Percentiles rank a stretch among this genome's conserved stretches.
These are phyloP conservation scores for Ceratocystis variospora DNA, from an alignment of 2,329 filamentous ascomycete species.

Conservation along the genomic window DNA sequence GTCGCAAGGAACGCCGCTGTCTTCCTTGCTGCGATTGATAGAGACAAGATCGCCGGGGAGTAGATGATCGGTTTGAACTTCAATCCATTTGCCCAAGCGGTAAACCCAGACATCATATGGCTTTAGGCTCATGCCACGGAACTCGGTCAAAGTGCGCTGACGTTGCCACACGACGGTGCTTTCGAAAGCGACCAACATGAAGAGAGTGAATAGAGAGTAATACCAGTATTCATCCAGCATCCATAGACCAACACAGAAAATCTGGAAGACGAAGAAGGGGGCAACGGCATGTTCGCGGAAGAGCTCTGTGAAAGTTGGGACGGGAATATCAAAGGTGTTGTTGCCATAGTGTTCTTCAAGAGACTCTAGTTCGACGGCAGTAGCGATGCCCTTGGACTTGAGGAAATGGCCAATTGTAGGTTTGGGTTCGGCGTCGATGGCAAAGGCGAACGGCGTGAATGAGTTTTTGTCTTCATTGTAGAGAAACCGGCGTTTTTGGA, in stretches of 20 bases:
- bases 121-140: conserved; percentile 98
- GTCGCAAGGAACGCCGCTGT: conserved; percentile 91
- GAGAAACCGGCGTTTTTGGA: conserved; percentile 94
- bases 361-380: conserved; percentile 59
- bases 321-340: conserved; percentile 95
- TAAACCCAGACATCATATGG: conserved; percentile 91
- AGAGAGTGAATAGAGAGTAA: conserved; percentile 95
- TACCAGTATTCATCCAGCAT: conserved; percentile 99
- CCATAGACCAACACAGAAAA: conserved; percentile 97
- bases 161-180: conserved; percentile 99
- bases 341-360: conserved; percentile 86
- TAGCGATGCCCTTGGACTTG: conserved; percentile 58
- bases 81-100: conserved; percentile 73
- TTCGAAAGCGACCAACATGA: conserved; percentile 96
- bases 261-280: conserved; percentile 97
- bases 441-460: conserved; percentile 74
- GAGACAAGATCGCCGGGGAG: conserved; percentile 89
- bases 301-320: conserved; percentile 86
- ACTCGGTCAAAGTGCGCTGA: conserved; percentile 87
- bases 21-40: conserved; percentile 86
- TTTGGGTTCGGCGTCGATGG: conserved; percentile 74
- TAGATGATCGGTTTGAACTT: conserved; percentile 79
- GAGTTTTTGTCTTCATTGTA: conserved; percentile 56
- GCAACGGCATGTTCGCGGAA: conserved; percentile 98
- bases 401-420: conserved; percentile 69